These are phyloP conservation scores for Pontederia crassipes DNA, from an alignment of 176 grass and related monocot species.

Conservation along the genomic window DNA sequence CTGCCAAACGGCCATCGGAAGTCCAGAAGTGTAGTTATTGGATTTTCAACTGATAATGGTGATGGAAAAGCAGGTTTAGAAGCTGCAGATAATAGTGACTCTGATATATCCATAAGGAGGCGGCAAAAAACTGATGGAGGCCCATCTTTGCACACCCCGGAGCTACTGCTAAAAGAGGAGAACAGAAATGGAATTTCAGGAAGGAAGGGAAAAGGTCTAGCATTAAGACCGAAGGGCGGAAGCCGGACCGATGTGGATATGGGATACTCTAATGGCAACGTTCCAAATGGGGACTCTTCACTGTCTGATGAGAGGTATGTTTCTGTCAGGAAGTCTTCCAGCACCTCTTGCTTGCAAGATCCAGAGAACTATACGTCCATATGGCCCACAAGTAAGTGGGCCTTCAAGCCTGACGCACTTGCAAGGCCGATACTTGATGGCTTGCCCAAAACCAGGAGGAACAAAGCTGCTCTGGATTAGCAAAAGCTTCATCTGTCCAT, in stretches of 20 bases:
- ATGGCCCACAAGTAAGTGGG: slow-evolving; percentile 72
- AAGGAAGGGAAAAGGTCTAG: slow-evolving; percentile 59
- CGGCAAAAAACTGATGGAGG: slow-evolving; percentile 28
- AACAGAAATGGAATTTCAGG: slow-evolving; percentile 37
- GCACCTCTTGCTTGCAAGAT: slow-evolving; percentile 84
- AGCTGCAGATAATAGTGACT: slow-evolving; percentile 21
- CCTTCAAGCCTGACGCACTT: slow-evolving; percentile 70
- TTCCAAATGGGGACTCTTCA: slow-evolving; percentile 41
- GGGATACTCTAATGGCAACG: slow-evolving; percentile 44
- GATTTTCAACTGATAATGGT: neutral
- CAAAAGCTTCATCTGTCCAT: too few relatives aligned
- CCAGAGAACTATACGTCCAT: slow-evolving; percentile 61
- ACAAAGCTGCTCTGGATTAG: slow-evolving; percentile 89
- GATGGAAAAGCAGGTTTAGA: neutral
- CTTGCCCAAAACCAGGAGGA: slow-evolving; percentile 81
- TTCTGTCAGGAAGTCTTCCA: slow-evolving; percentile 73
- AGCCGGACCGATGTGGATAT: slow-evolving; percentile 47
- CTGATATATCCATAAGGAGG: slow-evolving; percentile 40
- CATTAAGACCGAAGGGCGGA: slow-evolving; percentile 50
- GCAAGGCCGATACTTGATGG: slow-evolving; percentile 54
- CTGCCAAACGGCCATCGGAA: slow-evolving; percentile 31
- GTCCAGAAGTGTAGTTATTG: slow-evolving; percentile 38
- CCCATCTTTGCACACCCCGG: neutral
- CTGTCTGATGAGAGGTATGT: slow-evolving; percentile 29
- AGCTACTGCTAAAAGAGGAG: slow-evolving; percentile 44